These are phyloP conservation scores for Clonostachys solani DNA, from an alignment of 2,329 filamentous ascomycete genomes.

Conservation along the genomic window DNA sequence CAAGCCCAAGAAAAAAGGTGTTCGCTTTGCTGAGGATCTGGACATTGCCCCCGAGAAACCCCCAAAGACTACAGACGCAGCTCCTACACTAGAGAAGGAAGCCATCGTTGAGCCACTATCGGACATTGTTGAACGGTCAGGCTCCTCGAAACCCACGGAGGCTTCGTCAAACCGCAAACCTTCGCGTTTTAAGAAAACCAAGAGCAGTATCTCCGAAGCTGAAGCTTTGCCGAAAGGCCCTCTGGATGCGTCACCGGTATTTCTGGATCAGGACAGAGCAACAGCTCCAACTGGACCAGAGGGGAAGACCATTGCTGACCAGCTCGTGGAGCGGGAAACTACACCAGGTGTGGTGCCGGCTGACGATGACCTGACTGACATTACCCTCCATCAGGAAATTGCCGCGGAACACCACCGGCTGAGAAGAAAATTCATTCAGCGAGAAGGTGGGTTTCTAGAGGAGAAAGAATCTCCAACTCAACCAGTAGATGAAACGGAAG, in stretches of 20 bases:
- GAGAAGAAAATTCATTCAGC: slow-evolving; percentile 78
- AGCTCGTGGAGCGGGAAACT: slow-evolving; percentile 50
- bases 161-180: slow-evolving; percentile 23
- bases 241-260: slow-evolving; percentile 32
- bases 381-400: slow-evolving; percentile 71
- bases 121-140: slow-evolving; percentile 45
- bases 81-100: slow-evolving; percentile 13
- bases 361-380: slow-evolving; percentile 61
- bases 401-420: slow-evolving; percentile 78
- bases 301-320: slow-evolving; percentile 54
- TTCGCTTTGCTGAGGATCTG: slow-evolving; percentile 73
- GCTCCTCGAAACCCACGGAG: slow-evolving; percentile 9
- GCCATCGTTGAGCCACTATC: slow-evolving; percentile 41
- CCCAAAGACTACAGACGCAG: slow-evolving; percentile 2
- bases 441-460: slow-evolving; percentile 75
- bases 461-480: slow-evolving; percentile 65
- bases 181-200: slow-evolving; percentile 49
- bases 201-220: slow-evolving; percentile 8
- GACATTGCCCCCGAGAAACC: slow-evolving; percentile 56
- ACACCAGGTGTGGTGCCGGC: slow-evolving; percentile 4
- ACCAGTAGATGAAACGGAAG: slow-evolving; percentile 63
- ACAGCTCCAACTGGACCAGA: slow-evolving; percentile 43
- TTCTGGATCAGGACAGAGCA: slow-evolving; percentile 29
- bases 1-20: slow-evolving; percentile 55
- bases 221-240: slow-evolving; percentile 30